Evolutionary conservation across 2,329 filamentous ascomycete species (phyloP).

Genomic region (Berkeleyomyces basicola): DNA sequence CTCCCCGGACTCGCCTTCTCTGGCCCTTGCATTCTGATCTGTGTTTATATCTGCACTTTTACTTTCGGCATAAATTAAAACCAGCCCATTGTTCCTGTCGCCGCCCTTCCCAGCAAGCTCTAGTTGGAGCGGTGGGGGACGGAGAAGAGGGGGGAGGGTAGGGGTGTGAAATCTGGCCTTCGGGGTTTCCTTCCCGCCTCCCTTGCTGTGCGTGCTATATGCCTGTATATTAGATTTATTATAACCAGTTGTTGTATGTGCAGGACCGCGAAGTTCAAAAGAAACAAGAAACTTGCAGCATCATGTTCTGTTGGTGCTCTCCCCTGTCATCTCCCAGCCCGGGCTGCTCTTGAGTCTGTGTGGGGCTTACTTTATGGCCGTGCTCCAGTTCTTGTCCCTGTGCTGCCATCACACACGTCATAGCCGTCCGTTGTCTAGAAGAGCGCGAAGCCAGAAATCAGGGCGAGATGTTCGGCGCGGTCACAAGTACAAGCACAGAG

Average conservation of each 20-base stretch:
- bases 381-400: background rate
- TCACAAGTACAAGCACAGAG: background rate
- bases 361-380: background rate
- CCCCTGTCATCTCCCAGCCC: slow-evolving; percentile 1
- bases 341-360: background rate
- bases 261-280: background rate
- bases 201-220: background rate
- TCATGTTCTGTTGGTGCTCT: background rate
- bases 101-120: background rate
- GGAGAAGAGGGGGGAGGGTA: background rate
- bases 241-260: no score
- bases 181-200: background rate
- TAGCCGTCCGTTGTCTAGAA: background rate
- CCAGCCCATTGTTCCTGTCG: background rate
- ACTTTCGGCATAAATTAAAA: background rate
- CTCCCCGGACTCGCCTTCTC: background rate
- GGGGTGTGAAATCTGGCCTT: background rate
- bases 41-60: background rate
- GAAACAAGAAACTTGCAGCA: background rate
- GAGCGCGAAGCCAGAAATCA: background rate
- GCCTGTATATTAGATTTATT: no score
- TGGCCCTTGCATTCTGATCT: background rate
- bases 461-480: background rate
- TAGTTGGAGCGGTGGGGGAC: background rate
- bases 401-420: background rate